Percentiles rank a stretch among this genome's conserved stretches.
These are phyloP conservation scores for Neurospora sp. DNA, from an alignment of 495 filamentous ascomycete species.

Conservation along the genomic window DNA sequence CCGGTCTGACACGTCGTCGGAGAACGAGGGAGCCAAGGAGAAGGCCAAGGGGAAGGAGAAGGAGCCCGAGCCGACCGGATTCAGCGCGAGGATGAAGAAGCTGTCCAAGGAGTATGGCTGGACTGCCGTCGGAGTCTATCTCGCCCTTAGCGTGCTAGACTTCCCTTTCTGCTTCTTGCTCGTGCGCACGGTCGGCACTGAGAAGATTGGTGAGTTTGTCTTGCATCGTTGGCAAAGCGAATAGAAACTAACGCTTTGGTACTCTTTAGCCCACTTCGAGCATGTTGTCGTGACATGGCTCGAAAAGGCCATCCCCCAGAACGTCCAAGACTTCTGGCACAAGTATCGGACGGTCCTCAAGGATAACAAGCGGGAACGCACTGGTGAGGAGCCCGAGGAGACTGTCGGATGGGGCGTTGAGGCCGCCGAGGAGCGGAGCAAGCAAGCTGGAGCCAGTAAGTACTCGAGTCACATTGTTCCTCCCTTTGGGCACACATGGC, in stretches of 20 bases:
- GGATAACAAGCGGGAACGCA: conserved; percentile 18
- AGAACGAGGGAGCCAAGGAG: neutral
- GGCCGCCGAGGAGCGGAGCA: conserved; percentile 37
- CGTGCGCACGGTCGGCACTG: conserved; percentile 71
- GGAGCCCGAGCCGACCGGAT: conserved; percentile 36
- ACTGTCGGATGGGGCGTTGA: conserved; percentile 43
- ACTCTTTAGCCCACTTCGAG: conserved; percentile 35
- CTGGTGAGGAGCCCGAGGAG: conserved; percentile 20
- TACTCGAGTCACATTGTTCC: conserved; percentile 1
- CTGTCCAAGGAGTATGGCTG: conserved; percentile 93
- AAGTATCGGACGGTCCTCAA: conserved; percentile 30
- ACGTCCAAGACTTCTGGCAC: conserved; percentile 34
- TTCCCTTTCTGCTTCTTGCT: conserved; percentile 92
- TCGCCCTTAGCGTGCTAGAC: conserved; percentile 71
- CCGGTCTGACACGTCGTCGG: neutral
- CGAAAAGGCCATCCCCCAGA: conserved; percentile 39
- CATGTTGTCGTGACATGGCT: conserved; percentile 38
- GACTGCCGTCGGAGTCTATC: conserved; percentile 85
- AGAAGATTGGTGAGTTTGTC: conserved; percentile 56
- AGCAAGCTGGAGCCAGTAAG: conserved; percentile 45
- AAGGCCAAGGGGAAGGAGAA: neutral
- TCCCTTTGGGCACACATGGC: neutral
- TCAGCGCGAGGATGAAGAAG: conserved; percentile 64
- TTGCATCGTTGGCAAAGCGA: neutral
- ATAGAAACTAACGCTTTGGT: conserved; percentile 4